These are phyloP conservation scores for Plasmodium reichenowi DNA, from an alignment of 169 alveolate species.

Conservation along the genomic window DNA sequence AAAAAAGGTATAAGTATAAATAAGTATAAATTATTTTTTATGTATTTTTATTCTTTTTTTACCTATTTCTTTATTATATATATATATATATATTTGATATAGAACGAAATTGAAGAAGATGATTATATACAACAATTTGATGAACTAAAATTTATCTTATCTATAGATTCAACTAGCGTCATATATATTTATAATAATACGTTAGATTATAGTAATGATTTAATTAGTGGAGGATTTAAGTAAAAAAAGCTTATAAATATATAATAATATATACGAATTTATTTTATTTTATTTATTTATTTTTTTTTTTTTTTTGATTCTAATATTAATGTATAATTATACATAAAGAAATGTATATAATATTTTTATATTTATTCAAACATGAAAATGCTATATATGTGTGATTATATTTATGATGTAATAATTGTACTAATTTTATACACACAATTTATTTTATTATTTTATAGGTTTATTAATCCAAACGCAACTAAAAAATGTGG, in stretches of 20 bases:
- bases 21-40: not conserved
- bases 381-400: too few relatives aligned
- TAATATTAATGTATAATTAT: not conserved
- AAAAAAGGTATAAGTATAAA: conserved; percentile 50
- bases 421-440: too few relatives aligned
- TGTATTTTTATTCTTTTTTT: not conserved
- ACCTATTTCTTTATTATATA: not conserved
- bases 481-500: conserved; percentile 78
- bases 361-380: not conserved
- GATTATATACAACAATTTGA: conserved; percentile 74
- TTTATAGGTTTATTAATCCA: conserved; percentile 73
- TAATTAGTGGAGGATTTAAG: conserved; percentile 77
- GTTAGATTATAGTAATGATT: conserved; percentile 59
- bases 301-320: not conserved
- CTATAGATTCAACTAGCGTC: conserved; percentile 73
- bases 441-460: conserved; percentile 11
- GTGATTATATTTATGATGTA: too few relatives aligned
- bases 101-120: conserved; percentile 74
- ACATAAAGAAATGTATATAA: not conserved
- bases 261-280: too few relatives aligned
- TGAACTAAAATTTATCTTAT: conserved; percentile 57
- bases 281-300: conserved; percentile 3
- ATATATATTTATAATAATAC: conserved; percentile 64
- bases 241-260: not conserved
- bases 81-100: not conserved